Conservation (phyloP, 345 rosid species). For the Heritiera littoralis region DNA sequence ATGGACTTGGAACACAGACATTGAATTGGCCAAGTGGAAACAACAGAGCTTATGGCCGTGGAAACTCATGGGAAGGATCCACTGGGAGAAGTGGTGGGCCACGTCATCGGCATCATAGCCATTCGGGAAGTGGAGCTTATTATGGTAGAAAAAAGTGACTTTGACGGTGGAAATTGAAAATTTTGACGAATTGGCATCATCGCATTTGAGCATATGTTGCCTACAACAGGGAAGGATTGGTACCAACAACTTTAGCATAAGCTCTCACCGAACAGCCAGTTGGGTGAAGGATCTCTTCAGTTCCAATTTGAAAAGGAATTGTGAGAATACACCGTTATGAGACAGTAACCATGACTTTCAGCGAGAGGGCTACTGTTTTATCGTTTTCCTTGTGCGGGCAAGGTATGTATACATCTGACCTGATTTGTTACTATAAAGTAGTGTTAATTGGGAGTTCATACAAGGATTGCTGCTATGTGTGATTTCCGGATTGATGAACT, state of each 20-base stretch:
- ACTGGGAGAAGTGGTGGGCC: slow-evolving; percentile 61
- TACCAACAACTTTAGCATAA: background rate
- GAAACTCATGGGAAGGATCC: slow-evolving; percentile 58
- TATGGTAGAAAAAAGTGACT: slow-evolving; percentile 71
- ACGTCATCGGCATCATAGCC: slow-evolving; percentile 64
- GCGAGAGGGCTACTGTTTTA: background rate
- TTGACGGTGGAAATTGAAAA: background rate
- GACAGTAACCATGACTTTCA: background rate
- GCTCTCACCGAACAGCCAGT: background rate
- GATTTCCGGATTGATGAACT: background rate
- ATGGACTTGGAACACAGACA: slow-evolving; percentile 70
- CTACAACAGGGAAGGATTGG: background rate
- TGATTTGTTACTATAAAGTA: background rate
- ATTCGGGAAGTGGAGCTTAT: slow-evolving; percentile 70
- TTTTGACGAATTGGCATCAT: background rate
- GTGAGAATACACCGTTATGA: background rate
- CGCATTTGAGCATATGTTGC: background rate
- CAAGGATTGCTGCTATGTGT: slow-evolving; percentile 1
- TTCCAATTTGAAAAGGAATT: background rate
- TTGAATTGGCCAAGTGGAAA: slow-evolving; percentile 76
- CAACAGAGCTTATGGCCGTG: slow-evolving; percentile 47
- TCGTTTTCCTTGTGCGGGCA: background rate
- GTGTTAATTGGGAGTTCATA: background rate
- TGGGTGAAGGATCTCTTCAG: background rate
- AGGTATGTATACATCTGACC: slow-evolving; percentile 3